phyloP scores from a whole-genome alignment of 176 grass and related monocot species.

The Areca catechu region DNA sequence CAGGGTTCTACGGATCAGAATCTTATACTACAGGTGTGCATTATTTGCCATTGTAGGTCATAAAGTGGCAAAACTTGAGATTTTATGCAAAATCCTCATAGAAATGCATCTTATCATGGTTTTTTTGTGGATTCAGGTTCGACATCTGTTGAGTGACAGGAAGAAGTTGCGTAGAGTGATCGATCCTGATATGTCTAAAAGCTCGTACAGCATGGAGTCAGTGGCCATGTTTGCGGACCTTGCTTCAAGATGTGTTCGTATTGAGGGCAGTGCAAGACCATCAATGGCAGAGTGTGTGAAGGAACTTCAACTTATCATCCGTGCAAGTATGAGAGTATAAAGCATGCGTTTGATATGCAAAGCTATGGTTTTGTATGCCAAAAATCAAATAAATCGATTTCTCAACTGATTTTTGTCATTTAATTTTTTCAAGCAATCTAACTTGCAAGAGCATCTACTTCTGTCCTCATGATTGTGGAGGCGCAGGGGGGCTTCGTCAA shows the following conservation, averaged over 20 bases:
- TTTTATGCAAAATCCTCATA: neutral
- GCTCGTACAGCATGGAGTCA: slow-evolving; percentile 65
- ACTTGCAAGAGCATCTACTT: no score
- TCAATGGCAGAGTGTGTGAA: slow-evolving; percentile 79
- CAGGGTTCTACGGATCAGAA: slow-evolving; percentile 71
- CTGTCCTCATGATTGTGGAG: no score
- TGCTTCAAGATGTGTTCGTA: slow-evolving; percentile 74
- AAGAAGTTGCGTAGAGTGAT: slow-evolving; percentile 76
- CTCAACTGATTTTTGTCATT: no score
- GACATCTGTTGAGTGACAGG: slow-evolving; percentile 51
- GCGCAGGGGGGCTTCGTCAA: no score
- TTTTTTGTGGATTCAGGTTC: slow-evolving; percentile 28
- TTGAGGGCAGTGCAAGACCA: slow-evolving; percentile 64
- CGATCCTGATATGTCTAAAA: slow-evolving; percentile 65
- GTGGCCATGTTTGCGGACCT: slow-evolving; percentile 61
- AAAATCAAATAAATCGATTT: no score
- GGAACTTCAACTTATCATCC: slow-evolving; percentile 76
- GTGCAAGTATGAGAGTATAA: slow-evolving; percentile 80
- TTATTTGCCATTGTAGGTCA: neutral
- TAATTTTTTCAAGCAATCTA: no score
- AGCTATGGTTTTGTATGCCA: no score
- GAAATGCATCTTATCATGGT: neutral
- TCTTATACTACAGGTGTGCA: slow-evolving; percentile 56
- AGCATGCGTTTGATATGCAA: neutral
- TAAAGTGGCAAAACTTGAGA: neutral